phyloP scores from a whole-genome alignment of 2,329 filamentous ascomycete species.

The Ceratocystis eucalypticola region DNA sequence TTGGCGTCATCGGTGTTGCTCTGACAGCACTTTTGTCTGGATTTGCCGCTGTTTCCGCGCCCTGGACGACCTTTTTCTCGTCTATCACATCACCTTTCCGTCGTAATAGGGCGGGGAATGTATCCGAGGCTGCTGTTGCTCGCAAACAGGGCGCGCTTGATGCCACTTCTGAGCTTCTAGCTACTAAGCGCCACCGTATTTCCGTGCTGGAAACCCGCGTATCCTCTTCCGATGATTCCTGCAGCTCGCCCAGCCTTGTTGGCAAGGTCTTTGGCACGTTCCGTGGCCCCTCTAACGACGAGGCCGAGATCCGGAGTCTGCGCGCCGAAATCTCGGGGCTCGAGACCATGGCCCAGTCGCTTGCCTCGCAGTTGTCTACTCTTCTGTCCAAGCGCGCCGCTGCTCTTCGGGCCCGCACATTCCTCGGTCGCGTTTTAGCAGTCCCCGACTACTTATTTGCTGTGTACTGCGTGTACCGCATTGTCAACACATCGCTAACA shows the following conservation, averaged over 20 bases:
- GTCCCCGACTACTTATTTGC: slow-evolving; percentile 56
- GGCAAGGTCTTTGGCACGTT: slow-evolving; percentile 61
- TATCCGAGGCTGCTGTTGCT: slow-evolving; percentile 60
- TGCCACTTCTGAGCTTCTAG: slow-evolving; percentile 66
- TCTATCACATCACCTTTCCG: slow-evolving; percentile 36
- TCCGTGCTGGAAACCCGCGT: slow-evolving; percentile 49
- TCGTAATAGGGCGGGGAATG: slow-evolving; percentile 31
- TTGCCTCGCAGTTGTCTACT: slow-evolving; percentile 48
- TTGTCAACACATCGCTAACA: slow-evolving; percentile 56
- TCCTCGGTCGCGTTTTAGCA: slow-evolving; percentile 50
- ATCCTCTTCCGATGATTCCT: slow-evolving; percentile 26
- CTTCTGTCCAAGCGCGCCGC: slow-evolving; percentile 50
- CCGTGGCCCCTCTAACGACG: slow-evolving; percentile 48
- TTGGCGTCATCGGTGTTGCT: slow-evolving; percentile 74
- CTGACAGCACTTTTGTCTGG: slow-evolving; percentile 80
- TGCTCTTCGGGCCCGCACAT: slow-evolving; percentile 53
- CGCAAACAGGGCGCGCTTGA: slow-evolving; percentile 68
- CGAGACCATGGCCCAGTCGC: slow-evolving; percentile 62
- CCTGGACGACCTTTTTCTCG: slow-evolving; percentile 65
- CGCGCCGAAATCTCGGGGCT: slow-evolving; percentile 67
- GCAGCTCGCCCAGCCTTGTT: slow-evolving; percentile 41
- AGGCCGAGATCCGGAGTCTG: slow-evolving; percentile 46
- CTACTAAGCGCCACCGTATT: slow-evolving; percentile 59
- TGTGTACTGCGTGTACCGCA: slow-evolving; percentile 72
- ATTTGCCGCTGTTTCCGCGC: slow-evolving; percentile 74